Evolutionary conservation across 2,329 filamentous ascomycete genomes (phyloP).

Genomic region (Claviceps capensis): DNA sequence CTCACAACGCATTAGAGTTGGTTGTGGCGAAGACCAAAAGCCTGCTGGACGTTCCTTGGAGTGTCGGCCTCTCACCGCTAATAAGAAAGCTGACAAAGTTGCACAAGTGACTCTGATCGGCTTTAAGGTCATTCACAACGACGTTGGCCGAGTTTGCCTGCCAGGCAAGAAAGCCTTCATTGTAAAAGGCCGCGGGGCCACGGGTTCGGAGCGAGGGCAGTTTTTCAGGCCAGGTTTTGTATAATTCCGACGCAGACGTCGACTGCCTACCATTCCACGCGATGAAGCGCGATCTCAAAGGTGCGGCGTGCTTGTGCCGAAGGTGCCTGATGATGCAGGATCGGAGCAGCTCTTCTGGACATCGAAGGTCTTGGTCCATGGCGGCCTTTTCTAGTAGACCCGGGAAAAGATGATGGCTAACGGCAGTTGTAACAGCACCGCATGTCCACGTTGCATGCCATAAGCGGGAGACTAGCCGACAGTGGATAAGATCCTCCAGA

Average conservation of each 20-base stretch:
- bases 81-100: constrained; percentile 7
- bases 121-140: constrained; percentile 14
- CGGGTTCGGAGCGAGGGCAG: background rate
- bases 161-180: constrained; percentile 15
- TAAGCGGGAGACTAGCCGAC: constrained; percentile 12
- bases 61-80: constrained; percentile 7
- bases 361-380: background rate
- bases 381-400: constrained; percentile 12
- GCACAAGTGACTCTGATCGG: constrained; percentile 10
- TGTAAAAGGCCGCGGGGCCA: constrained; percentile 9
- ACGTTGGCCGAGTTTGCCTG: constrained; percentile 10
- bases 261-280: constrained; percentile 2
- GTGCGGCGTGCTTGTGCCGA: constrained; percentile 6
- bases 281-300: constrained; percentile 8
- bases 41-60: constrained; percentile 10
- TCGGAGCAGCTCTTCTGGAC: background rate
- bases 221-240: background rate
- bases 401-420: constrained; percentile 15
- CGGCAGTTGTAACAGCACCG: constrained; percentile 8
- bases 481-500: constrained; percentile 14
- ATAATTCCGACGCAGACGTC: background rate
- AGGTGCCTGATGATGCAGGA: constrained; percentile 3
- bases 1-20: constrained; percentile 6
- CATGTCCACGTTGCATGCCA: constrained; percentile 16
- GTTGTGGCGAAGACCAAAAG: background rate